phyloP scores from a whole-genome alignment of 1,284 basidiomycete genomes.

The Tilletia caries region DNA sequence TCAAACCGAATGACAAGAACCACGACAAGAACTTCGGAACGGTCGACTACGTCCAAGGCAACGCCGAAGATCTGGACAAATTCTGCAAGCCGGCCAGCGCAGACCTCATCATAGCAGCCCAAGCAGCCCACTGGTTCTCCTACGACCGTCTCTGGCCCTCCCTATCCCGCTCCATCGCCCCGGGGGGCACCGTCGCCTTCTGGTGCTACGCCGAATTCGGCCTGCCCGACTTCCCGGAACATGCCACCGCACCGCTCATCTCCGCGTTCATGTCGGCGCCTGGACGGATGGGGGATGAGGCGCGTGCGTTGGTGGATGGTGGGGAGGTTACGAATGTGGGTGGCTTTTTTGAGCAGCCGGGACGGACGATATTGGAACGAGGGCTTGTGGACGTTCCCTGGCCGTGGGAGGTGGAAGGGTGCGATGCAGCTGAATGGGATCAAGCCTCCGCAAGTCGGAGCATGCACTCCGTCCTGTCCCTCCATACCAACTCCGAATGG shows the following conservation, averaged over 20 bases:
- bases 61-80: slow-evolving; percentile 61
- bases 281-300: slow-evolving; percentile 65
- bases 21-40: slow-evolving; percentile 48
- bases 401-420: slow-evolving; percentile 57
- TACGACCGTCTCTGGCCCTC: slow-evolving; percentile 71
- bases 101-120: slow-evolving; percentile 73
- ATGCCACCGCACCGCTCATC: slow-evolving; percentile 57
- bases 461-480: slow-evolving; percentile 18
- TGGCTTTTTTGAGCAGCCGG: slow-evolving; percentile 75
- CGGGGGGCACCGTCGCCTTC: slow-evolving; percentile 70
- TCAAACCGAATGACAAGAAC: slow-evolving; percentile 30
- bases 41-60: slow-evolving; percentile 58
- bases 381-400: slow-evolving; percentile 69
- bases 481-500: slow-evolving; percentile 20
- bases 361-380: slow-evolving; percentile 70
- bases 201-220: slow-evolving; percentile 79
- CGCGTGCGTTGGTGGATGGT: neutral
- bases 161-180: slow-evolving; percentile 64
- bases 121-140: slow-evolving; percentile 84
- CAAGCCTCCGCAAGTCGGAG: slow-evolving; percentile 22
- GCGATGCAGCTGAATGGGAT: slow-evolving; percentile 38
- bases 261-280: slow-evolving; percentile 8
- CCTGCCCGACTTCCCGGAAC: slow-evolving; percentile 63
- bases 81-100: slow-evolving; percentile 63
- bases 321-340: slow-evolving; percentile 61